Base-by-base conservation (phyloP, 148 eudicot genomes). In the Polygonum maritimum region DNA sequence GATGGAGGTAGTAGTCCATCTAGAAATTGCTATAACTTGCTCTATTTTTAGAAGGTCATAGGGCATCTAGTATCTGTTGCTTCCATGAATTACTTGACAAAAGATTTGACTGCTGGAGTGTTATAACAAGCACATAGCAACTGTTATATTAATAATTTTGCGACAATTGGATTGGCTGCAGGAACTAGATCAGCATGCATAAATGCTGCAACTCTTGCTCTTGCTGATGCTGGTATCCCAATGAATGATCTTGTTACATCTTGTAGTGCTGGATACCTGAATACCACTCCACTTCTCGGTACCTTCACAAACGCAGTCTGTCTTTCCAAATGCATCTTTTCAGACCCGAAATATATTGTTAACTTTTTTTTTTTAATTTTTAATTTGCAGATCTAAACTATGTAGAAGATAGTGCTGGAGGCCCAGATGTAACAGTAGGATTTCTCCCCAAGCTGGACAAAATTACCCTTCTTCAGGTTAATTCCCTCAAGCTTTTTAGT, bases 181-280 rank as follows among this genome's bases (percentile, higher is more conserved):
- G 98, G 98, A 71, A 95, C 98, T 51, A 84, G 98, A 84, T 92
- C 98, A 67, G 98, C 98, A 65, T 95, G 98, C 84, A 95, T 95
- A 74, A 95, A 95, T 82, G 98, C 98, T 79, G 98, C 98, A 51
- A 92, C 97, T 7, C 83, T 95, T 87, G 98, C 98, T 78, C 90
- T 95, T 77, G 91, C 97, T 81, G 96, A 94, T 87, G 98, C 98
- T 51, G 98, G 98, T 52, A 92, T 95, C 81, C 98, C 98, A 49
- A 92, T 94, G 98, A 84, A 86, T 78, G 98, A 94, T 85, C 80
- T 94, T 75, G 98, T 90, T 74, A 94, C 98, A 47, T 94, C 97
- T 38, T 94, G 98, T 55, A 90, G 97, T 85, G 91, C 95, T 76
- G 98, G 98, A 75, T 92, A 86, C 79, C 91, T 94, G 33, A 92